Percentiles rank a stretch among this genome's conserved stretches.
Evolutionary conservation across 768 basidiomycete species (phyloP).

Genomic region (Cystofilobasidium capitatum): DNA sequence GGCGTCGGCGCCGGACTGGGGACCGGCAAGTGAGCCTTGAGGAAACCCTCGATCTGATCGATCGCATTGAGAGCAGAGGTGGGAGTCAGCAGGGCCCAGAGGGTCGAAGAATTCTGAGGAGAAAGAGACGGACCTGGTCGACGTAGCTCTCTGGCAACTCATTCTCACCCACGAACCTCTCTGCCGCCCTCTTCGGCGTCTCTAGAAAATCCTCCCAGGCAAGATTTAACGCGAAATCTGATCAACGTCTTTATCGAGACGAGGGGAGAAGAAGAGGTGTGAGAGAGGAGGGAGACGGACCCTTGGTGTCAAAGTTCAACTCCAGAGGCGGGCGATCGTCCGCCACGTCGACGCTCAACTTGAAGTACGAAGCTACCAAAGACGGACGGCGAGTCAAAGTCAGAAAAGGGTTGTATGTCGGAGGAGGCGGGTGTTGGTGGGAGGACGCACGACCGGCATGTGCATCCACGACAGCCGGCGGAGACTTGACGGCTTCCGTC

Average conservation of each 20-base stretch:
- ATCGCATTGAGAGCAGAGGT: background rate
- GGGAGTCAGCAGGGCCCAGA: background rate
- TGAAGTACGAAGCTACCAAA: constrained; percentile 20
- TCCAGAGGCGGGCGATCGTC: constrained; percentile 34
- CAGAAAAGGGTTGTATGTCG: background rate
- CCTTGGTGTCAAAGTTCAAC: constrained; percentile 28
- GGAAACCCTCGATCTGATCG: background rate
- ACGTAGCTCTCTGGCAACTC: constrained; percentile 33
- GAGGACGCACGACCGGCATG: constrained; percentile 5
- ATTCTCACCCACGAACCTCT: constrained; percentile 32
- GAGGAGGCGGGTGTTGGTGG: background rate
- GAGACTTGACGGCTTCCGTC: constrained; percentile 23
- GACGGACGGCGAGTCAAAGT: background rate
- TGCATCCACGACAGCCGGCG: background rate
- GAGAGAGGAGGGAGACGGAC: constrained; percentile 16
- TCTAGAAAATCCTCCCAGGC: background rate
- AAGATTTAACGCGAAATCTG: no score
- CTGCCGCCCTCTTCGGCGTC: constrained; percentile 25
- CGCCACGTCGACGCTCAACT: constrained; percentile 35
- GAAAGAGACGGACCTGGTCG: constrained; percentile 34
- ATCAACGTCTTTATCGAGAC: no score
- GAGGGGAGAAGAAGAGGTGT: no score
- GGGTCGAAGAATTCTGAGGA: background rate
- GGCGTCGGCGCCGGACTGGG: background rate
- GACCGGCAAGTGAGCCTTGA: background rate